Percentiles rank a stretch among this genome's conserved stretches.
Conservation (phyloP, 2,329 filamentous ascomycete species). For the Colletotrichum sp. region DNA sequence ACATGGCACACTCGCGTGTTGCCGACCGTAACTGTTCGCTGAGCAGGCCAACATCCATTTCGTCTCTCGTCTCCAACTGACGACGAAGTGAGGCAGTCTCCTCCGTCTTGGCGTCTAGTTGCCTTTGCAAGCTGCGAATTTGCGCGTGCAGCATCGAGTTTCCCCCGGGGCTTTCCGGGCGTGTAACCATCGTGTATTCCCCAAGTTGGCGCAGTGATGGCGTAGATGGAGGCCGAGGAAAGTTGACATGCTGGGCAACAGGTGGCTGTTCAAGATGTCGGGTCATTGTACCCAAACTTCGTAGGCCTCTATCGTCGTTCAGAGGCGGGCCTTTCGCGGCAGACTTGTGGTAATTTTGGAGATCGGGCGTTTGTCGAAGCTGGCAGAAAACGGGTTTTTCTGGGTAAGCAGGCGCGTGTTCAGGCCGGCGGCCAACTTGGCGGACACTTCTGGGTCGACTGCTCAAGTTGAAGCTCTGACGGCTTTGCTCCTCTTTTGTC, state of each 20-base stretch:
- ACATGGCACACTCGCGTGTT: conserved; percentile 48
- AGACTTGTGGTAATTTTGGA: neutral
- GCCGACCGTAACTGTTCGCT: conserved; percentile 52
- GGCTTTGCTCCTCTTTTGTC: neutral
- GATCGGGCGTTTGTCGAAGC: neutral
- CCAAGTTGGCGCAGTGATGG: conserved; percentile 21
- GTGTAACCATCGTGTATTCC: neutral
- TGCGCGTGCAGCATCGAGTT: conserved; percentile 49
- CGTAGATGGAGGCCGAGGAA: conserved; percentile 37
- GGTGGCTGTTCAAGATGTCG: conserved; percentile 40
- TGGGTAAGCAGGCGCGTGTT: conserved; percentile 22
- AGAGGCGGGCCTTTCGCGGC: neutral
- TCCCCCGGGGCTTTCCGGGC: conserved; percentile 27
- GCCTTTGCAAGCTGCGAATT: conserved; percentile 53
- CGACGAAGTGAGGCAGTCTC: conserved; percentile 50
- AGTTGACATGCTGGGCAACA: conserved; percentile 41
- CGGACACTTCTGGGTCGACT: neutral
- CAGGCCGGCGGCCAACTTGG: neutral
- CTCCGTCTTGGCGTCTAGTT: conserved; percentile 50
- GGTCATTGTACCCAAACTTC: conserved; percentile 42
- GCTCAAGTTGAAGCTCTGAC: neutral
- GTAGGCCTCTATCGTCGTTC: conserved; percentile 22
- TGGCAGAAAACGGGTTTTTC: neutral
- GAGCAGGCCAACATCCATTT: conserved; percentile 49
- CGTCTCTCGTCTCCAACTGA: conserved; percentile 49